Evolutionary conservation across 345 rosid species (phyloP).

Genomic region (Corchorus capsularis): DNA sequence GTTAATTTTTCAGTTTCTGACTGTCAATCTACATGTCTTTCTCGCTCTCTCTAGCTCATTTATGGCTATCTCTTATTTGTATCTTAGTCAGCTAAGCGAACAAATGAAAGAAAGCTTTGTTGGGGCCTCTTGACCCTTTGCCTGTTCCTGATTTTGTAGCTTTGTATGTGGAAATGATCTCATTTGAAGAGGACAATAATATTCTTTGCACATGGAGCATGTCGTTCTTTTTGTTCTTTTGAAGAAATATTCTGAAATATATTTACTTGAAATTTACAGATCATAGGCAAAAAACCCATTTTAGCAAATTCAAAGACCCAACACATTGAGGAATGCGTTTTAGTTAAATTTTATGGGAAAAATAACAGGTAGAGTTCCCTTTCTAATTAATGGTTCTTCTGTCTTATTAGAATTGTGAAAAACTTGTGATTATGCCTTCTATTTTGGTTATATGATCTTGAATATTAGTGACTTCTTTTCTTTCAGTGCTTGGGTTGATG

Average conservation of each 20-base stretch:
- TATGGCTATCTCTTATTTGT: not conserved
- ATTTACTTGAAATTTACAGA: slow-evolving; percentile 12
- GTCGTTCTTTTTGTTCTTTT: not conserved
- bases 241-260: not conserved
- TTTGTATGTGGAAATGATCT: not conserved
- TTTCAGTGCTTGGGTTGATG: slow-evolving; percentile 17
- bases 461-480: not conserved
- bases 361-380: slow-evolving; percentile 9
- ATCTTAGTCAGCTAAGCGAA: not conserved
- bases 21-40: not conserved
- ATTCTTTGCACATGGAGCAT: not conserved
- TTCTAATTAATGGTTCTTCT: not conserved
- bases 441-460: not conserved
- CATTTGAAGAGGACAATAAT: not conserved
- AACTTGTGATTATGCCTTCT: not conserved
- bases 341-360: slow-evolving; percentile 18
- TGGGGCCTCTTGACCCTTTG: too few relatives aligned
- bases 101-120: too few relatives aligned
- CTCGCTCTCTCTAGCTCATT: not conserved
- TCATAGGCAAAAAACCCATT: not conserved
- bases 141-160: too few relatives aligned
- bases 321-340: not conserved
- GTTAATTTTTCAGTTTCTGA: not conserved
- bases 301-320: slow-evolving; percentile 9
- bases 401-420: not conserved